phyloP scores from a whole-genome alignment of 441 rosid species.

The Jatropha multifida region DNA sequence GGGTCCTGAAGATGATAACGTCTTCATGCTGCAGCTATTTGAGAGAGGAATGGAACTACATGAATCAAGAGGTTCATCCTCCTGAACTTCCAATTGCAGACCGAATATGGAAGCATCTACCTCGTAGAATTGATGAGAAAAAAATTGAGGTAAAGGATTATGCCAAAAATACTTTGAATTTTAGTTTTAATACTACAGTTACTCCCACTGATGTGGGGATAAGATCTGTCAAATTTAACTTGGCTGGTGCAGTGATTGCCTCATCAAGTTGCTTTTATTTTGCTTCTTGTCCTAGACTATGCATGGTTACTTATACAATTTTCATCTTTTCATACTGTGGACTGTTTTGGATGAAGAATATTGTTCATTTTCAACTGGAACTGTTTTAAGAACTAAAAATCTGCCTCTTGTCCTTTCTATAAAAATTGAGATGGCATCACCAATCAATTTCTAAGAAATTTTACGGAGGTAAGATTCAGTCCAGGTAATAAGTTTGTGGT shows the following conservation, averaged over 20 bases:
- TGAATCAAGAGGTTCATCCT: conserved; percentile 49
- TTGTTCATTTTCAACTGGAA: background rate
- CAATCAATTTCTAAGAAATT: background rate
- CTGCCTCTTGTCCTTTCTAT: background rate
- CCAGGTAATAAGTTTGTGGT: background rate
- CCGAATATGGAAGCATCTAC: conserved; percentile 58
- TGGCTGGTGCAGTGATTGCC: conserved; percentile 4
- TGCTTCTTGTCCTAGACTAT: background rate
- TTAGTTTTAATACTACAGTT: background rate
- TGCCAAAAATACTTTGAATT: conserved; percentile 3
- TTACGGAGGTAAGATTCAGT: background rate
- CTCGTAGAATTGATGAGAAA: conserved; percentile 49
- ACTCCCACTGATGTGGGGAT: background rate
- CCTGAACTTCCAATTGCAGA: conserved; percentile 58
- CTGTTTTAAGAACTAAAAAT: background rate
- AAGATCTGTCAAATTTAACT: background rate
- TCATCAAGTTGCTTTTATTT: background rate
- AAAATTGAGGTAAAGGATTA: conserved; percentile 39
- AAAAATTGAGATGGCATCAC: too few species aligned
- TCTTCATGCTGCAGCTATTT: conserved; percentile 52
- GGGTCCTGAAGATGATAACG: conserved; percentile 8
- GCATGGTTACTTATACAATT: background rate
- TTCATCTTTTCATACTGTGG: background rate
- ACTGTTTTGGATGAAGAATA: background rate
- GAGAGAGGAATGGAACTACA: conserved; percentile 75